These are phyloP conservation scores for Sphaceloma murrayae DNA, from an alignment of 2,329 filamentous ascomycete species.

Conservation along the genomic window DNA sequence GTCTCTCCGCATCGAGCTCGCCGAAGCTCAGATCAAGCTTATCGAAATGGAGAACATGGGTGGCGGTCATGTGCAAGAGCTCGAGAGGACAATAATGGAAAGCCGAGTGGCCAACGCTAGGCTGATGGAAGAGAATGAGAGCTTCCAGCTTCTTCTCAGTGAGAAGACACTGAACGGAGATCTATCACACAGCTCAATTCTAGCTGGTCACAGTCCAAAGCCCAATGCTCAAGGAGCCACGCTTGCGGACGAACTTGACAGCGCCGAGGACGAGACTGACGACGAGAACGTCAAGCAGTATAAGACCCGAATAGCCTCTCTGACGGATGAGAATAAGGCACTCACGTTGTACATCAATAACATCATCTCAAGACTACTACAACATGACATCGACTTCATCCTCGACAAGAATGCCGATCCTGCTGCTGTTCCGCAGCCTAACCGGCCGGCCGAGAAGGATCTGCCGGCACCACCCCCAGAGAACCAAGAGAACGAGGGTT, in stretches of 20 bases:
- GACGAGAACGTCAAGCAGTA: slow-evolving; percentile 56
- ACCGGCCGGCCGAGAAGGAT: slow-evolving; percentile 67
- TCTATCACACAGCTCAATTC: slow-evolving; percentile 72
- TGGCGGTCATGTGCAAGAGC: slow-evolving; percentile 73
- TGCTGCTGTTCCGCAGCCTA: neutral
- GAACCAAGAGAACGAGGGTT: slow-evolving; percentile 37
- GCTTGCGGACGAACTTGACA: slow-evolving; percentile 76
- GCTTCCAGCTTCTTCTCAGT: slow-evolving; percentile 87
- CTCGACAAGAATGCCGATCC: slow-evolving; percentile 57
- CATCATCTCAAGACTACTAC: slow-evolving; percentile 89
- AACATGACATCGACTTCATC: slow-evolving; percentile 91
- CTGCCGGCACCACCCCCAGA: slow-evolving; percentile 59
- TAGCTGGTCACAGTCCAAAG: slow-evolving; percentile 43
- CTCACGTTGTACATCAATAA: slow-evolving; percentile 97
- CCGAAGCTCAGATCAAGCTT: slow-evolving; percentile 89
- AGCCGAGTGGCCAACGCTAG: slow-evolving; percentile 91
- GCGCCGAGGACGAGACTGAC: slow-evolving; percentile 49
- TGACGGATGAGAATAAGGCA: slow-evolving; percentile 94
- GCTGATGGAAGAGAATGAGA: slow-evolving; percentile 97
- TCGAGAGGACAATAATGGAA: slow-evolving; percentile 85
- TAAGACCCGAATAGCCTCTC: slow-evolving; percentile 66
- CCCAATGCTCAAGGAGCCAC: slow-evolving; percentile 41
- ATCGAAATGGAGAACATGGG: slow-evolving; percentile 90
- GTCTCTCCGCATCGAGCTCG: slow-evolving; percentile 79
- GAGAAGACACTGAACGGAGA: slow-evolving; percentile 95